A percentile compares a stretch with the other conserved stretches of the same genome.
Conservation (phyloP, 768 basidiomycete species). For the Lactarius indigo region DNA sequence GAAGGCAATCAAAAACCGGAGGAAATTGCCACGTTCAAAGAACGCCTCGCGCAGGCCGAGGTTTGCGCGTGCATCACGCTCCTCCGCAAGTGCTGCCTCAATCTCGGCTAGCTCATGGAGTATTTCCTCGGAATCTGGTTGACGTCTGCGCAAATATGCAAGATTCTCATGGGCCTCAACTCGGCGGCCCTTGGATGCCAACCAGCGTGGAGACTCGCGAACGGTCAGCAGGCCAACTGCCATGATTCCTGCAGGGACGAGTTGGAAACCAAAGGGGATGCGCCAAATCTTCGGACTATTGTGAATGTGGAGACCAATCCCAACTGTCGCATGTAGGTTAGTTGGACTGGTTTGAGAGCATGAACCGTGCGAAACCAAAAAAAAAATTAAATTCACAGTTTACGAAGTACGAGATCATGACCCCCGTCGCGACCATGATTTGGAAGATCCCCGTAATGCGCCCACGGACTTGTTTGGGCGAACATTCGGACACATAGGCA, state of each 20-base stretch:
- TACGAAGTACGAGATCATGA: constrained; percentile 82
- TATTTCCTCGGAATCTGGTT: constrained; percentile 41
- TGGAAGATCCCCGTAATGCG: constrained; percentile 85
- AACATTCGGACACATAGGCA: constrained; percentile 82
- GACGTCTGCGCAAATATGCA: constrained; percentile 56
- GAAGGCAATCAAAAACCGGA: constrained; percentile 84
- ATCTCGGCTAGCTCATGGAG: constrained; percentile 74
- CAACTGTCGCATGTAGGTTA: constrained; percentile 39
- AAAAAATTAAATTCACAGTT: constrained; percentile 50
- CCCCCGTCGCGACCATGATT: constrained; percentile 81
- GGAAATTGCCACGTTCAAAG: constrained; percentile 75
- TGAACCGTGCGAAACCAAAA: not conserved
- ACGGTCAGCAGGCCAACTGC: constrained; percentile 61
- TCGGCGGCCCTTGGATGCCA: constrained; percentile 57
- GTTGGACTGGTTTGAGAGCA: not conserved
- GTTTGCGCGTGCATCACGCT: constrained; percentile 59
- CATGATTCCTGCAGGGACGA: constrained; percentile 74
- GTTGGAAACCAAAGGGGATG: constrained; percentile 70
- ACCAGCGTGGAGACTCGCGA: constrained; percentile 74
- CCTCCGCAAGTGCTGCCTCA: constrained; percentile 73
- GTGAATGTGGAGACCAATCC: constrained; percentile 52
- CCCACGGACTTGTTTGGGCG: constrained; percentile 83
- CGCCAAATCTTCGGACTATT: constrained; percentile 55
- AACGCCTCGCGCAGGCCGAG: constrained; percentile 69
- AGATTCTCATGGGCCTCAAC: constrained; percentile 56